Base-by-base conservation (phyloP, 106 monocot species). In the Dendrobium chrysotoxum region DNA sequence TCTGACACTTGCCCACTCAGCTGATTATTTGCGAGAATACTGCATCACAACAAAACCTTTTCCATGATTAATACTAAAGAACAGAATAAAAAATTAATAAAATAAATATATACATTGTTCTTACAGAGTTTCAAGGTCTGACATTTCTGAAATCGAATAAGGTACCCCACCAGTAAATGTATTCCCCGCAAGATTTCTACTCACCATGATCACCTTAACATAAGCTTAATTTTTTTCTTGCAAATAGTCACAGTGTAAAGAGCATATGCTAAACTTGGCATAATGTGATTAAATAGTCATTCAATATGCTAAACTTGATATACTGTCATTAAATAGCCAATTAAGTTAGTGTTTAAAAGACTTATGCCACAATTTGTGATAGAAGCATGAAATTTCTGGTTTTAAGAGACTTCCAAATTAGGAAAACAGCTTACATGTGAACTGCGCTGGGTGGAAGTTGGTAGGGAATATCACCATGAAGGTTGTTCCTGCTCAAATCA, bases 141-240 rank as follows among this genome's bases (percentile, higher is more conserved):
- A 68, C 98, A 99, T 99, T 80, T 95, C 92, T 21, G 98, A 99
- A 77, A 99, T 86, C 17, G 98, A 99, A 83, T 95, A 99, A 71
- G 98, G 98, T 61, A 99, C 82, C 23, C 91, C 86, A 53, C 98
- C 98, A 80, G 86, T 91, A 79, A 99, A 93, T 81, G 85, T 68
- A 85, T 99, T 99, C 26, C 84, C 87, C 80, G 88, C 81, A 77
- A 99, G 89, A 80, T 99, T 86, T 86, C 98, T 99, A 86, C 80
- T 86, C 28, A 78, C 10, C 26, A 75, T 20, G 8, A 76, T 50
- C 76, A 45, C 47, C 18, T 46, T 76, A 76, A 26, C 23, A 15
- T 25, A 4, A 75, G 7, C 17, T 42, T 42, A 18, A 23, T 25
- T 46, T 15, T 75, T 21, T 50, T 76, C 23, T 76, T 46, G 23